Base-by-base conservation (phyloP, 2,329 filamentous ascomycete species). In the Xylogone sp. region DNA sequence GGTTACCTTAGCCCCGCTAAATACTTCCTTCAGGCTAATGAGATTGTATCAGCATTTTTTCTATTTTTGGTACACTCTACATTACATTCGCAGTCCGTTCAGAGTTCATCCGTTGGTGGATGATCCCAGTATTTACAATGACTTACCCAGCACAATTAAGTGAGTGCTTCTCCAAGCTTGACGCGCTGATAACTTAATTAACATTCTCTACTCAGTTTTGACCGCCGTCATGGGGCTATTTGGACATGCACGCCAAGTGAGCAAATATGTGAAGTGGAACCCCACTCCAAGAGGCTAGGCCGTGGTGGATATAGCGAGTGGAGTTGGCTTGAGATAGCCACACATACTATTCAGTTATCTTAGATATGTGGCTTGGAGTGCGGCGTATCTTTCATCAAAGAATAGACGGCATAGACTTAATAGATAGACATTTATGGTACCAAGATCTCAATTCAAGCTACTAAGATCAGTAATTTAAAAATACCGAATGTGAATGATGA, bases 221-320 rank as follows among this genome's bases (percentile, higher is more conserved):
- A 69, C 67, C 49, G 71, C 73, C 2, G 68, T 69, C 1, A 74
- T 75, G 60, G 73, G 73, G 9, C 61, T 76, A 16, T 75, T 73
- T 52, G 73, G 71, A 6, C 72, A 76, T 53, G 73, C 73, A 24
- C 65, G 73, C 54, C 71, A 75, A 56, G 59, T 75, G 27, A 70
- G 71, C 53, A 69, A 66, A 48, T 76, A 75, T 56, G 69, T 66
- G 50, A 70, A 66, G 21, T 76, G 73, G 73, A 75, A 75, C 54
- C 70, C 73, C 18, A 75, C 73, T 3, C 51, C 55, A 16, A 52
- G 59, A 39, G 50, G 54, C 21, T 62, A 29, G 54, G 22, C 18
- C 12, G 9, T 20, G 31, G 22, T 31, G 27, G 27, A 31, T 31
- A 13, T 31, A 13, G 8, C 27, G 13, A 31, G 27, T 31, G 27